Percentiles rank a stretch among this genome's conserved stretches.
These are phyloP conservation scores for Paraglomus occultum DNA, from an alignment of 192 early-diverging fungal species.

Conservation along the genomic window DNA sequence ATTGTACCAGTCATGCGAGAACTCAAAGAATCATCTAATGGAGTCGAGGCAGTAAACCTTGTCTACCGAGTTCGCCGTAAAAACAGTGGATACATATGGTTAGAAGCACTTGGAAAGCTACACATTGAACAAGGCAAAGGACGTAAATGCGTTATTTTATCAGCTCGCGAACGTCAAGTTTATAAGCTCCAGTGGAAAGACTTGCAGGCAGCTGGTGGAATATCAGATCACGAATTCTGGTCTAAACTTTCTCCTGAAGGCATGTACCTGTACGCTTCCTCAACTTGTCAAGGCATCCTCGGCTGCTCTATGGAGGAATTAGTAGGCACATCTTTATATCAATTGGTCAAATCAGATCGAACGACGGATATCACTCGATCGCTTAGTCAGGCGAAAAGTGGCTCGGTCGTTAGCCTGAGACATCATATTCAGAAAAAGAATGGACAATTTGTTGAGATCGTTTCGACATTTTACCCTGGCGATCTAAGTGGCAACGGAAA, in stretches of 20 bases:
- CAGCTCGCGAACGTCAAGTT: conserved; percentile 53
- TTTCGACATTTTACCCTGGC: conserved; percentile 43
- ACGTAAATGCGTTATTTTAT: conserved; percentile 66
- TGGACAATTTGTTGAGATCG: conserved; percentile 38
- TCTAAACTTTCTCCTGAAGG: conserved; percentile 59
- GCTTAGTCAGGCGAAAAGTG: conserved; percentile 37
- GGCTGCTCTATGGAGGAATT: conserved; percentile 34
- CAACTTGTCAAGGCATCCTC: conserved; percentile 34
- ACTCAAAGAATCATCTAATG: conserved; percentile 49
- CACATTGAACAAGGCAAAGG: conserved; percentile 64
- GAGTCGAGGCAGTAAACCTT: conserved; percentile 47
- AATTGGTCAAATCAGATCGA: conserved; percentile 41
- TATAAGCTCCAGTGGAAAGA: conserved; percentile 38
- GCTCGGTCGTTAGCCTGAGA: conserved; percentile 35
- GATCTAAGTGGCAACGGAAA: conserved; percentile 24
- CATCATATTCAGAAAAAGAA: conserved; percentile 41
- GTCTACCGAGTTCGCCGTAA: conserved; percentile 63
- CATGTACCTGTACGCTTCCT: conserved; percentile 49
- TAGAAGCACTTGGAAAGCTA: conserved; percentile 63
- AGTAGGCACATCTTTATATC: conserved; percentile 45
- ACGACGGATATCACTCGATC: conserved; percentile 43
- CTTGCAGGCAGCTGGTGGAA: conserved; percentile 27
- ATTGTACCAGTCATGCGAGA: conserved; percentile 67
- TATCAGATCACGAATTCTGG: conserved; percentile 54
- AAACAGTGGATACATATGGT: conserved; percentile 58